Evolutionary conservation across 2,329 filamentous ascomycete species (phyloP).

Genomic region (Cercospora zeae-maydis): DNA sequence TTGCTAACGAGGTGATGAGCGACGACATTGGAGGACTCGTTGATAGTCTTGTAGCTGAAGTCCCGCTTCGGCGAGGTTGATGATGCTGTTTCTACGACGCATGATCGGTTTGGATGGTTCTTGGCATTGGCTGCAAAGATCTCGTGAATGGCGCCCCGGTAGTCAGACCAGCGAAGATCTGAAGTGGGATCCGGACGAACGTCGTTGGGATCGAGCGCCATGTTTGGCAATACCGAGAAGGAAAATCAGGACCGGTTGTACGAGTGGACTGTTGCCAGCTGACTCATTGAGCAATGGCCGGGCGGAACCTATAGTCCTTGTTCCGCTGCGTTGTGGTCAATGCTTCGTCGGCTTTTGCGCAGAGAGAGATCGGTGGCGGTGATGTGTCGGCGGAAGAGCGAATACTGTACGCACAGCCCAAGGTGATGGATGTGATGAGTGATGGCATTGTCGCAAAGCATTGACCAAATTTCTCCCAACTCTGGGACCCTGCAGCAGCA

Average conservation of each 20-base stretch:
- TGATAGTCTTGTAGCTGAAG: slow-evolving; percentile 84
- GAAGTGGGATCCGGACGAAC: slow-evolving; percentile 60
- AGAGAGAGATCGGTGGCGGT: not conserved
- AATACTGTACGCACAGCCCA: slow-evolving; percentile 1
- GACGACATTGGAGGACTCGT: slow-evolving; percentile 75
- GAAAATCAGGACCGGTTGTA: not conserved
- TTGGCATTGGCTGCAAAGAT: slow-evolving; percentile 65
- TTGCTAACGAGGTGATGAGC: slow-evolving; percentile 73
- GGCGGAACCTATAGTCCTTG: not conserved
- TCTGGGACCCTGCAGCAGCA: not conserved
- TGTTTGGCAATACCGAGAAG: slow-evolving; percentile 4
- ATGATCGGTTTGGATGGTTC: slow-evolving; percentile 64
- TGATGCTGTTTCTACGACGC: slow-evolving; percentile 63
- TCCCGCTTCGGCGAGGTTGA: slow-evolving; percentile 39
- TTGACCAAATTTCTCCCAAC: slow-evolving; percentile 8
- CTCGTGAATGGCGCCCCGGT: slow-evolving; percentile 65
- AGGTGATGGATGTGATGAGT: too few relatives aligned
- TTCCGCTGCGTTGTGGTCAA: not conserved
- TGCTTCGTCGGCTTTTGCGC: not conserved
- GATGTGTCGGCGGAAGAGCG: slow-evolving; percentile 5
- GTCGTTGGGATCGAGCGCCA: slow-evolving; percentile 29
- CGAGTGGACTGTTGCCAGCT: not conserved
- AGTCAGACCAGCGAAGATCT: slow-evolving; percentile 66
- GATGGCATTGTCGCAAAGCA: not conserved
- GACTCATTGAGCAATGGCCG: slow-evolving; percentile 5